These are phyloP conservation scores for Adansonia digitata DNA, from an alignment of 345 rosid genomes.

Conservation along the genomic window DNA sequence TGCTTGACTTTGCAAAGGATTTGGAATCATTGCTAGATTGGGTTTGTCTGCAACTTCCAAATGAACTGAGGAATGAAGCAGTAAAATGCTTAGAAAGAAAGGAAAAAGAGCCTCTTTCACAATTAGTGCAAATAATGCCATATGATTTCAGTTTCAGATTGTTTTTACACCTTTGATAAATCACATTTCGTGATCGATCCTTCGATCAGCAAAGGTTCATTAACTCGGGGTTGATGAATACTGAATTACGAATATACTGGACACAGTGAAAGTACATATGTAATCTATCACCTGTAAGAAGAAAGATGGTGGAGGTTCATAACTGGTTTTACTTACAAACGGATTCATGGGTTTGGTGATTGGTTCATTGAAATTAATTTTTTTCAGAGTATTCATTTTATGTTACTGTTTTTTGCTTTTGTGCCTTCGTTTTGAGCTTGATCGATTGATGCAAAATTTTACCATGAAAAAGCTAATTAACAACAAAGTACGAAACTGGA, in stretches of 20 bases:
- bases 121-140: slow-evolving; percentile 64
- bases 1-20: slow-evolving; percentile 84
- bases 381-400: neutral
- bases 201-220: neutral
- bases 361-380: slow-evolving; percentile 5
- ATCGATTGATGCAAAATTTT: too few relatives aligned
- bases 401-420: neutral
- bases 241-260: neutral
- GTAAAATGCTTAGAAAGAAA: slow-evolving; percentile 49
- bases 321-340: neutral
- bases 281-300: neutral
- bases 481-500: too few relatives aligned
- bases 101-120: slow-evolving; percentile 38
- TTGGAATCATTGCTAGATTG: slow-evolving; percentile 79
- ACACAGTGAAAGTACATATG: slow-evolving; percentile 4
- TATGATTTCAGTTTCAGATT: slow-evolving; percentile 82
- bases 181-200: slow-evolving; percentile 2
- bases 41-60: slow-evolving; percentile 78
- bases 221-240: slow-evolving; percentile 1
- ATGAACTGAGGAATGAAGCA: slow-evolving; percentile 56
- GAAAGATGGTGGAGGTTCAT: neutral
- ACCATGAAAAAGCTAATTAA: too few relatives aligned
- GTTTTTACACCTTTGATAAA: slow-evolving; percentile 42
- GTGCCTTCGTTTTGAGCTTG: too few relatives aligned
- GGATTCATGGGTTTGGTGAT: neutral